Evolutionary conservation across 352 stramenopile genomes (phyloP).

Genomic region (Phytophthora lateralis): DNA sequence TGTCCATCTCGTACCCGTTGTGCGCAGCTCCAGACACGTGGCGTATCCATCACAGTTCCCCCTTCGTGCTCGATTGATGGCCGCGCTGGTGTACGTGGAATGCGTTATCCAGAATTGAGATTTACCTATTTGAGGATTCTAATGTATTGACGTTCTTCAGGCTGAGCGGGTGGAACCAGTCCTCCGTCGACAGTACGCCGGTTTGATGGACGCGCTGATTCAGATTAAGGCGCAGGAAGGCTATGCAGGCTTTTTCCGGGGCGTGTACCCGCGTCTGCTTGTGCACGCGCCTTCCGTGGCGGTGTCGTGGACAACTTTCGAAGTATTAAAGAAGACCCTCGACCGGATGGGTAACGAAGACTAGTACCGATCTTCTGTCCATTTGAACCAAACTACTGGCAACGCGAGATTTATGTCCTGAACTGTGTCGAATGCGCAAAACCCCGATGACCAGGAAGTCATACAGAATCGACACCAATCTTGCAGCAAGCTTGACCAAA

Average conservation of each 20-base stretch:
- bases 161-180: conserved; percentile 46
- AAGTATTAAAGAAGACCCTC: conserved; percentile 93
- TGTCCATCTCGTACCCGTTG: conserved; percentile 77
- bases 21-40: conserved; percentile 71
- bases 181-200: conserved; percentile 73
- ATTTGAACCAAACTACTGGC: conserved; percentile 27
- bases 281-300: conserved; percentile 97
- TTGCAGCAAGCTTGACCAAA: conserved; percentile 26
- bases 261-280: conserved; percentile 93
- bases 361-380: conserved; percentile 27
- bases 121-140: not conserved
- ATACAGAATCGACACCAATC: conserved; percentile 12
- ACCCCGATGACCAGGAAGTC: conserved; percentile 7
- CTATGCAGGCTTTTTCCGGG: conserved; percentile 94
- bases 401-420: conserved; percentile 26
- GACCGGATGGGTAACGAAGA: conserved; percentile 50
- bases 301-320: conserved; percentile 99
- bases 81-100: conserved; percentile 40
- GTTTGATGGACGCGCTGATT: conserved; percentile 72
- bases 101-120: not conserved
- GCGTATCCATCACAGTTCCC: conserved; percentile 67
- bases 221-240: conserved; percentile 95
- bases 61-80: conserved; percentile 61
- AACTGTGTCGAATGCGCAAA: conserved; percentile 17
- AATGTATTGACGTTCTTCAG: conserved; percentile 12